Conservation (phyloP, 2,329 filamentous ascomycete genomes). For the Talaromyces sp. region DNA sequence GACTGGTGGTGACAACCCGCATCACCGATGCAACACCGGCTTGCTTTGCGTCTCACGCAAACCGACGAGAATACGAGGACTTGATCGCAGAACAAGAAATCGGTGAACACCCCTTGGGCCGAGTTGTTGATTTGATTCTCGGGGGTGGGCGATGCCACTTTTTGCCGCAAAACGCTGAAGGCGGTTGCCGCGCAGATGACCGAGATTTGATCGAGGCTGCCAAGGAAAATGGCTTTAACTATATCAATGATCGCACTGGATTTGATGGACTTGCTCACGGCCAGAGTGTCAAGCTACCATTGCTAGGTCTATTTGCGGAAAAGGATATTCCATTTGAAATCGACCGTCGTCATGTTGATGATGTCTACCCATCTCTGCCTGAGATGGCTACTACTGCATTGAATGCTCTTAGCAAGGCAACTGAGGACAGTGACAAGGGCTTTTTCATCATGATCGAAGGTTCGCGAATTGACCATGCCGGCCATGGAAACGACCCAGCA, state of each 20-base stretch:
- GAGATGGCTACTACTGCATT: slow-evolving; percentile 88
- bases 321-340: slow-evolving; percentile 89
- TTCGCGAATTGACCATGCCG: slow-evolving; percentile 91
- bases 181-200: slow-evolving; percentile 76
- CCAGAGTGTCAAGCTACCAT: slow-evolving; percentile 65
- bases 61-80: slow-evolving; percentile 74
- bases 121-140: slow-evolving; percentile 85
- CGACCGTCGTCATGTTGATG: slow-evolving; percentile 72
- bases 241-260: slow-evolving; percentile 63
- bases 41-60: slow-evolving; percentile 86
- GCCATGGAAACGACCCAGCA: slow-evolving; percentile 76
- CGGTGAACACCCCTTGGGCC: slow-evolving; percentile 78
- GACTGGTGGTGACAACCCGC: slow-evolving; percentile 88
- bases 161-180: slow-evolving; percentile 70
- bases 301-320: slow-evolving; percentile 78
- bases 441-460: slow-evolving; percentile 99
- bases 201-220: slow-evolving; percentile 71
- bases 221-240: slow-evolving; percentile 73
- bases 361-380: slow-evolving; percentile 79
- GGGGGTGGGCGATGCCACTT: slow-evolving; percentile 94
- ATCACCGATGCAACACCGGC: slow-evolving; percentile 95
- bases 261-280: slow-evolving; percentile 72
- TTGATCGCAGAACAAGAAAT: slow-evolving; percentile 89
- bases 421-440: slow-evolving; percentile 76
- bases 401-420: slow-evolving; percentile 72